Percentiles rank a stretch among this genome's conserved stretches.
These are phyloP conservation scores for Caloboletus firmus DNA, from an alignment of 1,284 basidiomycete species.

Conservation along the genomic window DNA sequence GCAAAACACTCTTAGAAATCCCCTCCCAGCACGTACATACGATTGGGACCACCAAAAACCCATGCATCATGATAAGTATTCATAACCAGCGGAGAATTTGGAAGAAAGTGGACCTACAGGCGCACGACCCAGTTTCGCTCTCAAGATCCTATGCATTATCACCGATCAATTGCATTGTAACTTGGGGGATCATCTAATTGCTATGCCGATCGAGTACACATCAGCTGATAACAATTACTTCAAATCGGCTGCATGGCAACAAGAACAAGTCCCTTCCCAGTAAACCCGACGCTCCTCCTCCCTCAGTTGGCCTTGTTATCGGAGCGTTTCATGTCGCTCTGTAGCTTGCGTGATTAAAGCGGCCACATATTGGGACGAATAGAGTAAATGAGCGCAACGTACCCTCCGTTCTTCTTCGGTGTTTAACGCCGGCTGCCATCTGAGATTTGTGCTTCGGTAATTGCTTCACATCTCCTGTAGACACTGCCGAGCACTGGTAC, in stretches of 20 bases:
- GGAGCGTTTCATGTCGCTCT: conserved; percentile 11
- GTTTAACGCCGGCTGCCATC: neutral
- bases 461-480: conserved; percentile 6
- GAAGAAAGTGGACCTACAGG: neutral
- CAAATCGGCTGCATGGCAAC: neutral
- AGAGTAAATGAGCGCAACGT: neutral
- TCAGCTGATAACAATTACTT: neutral
- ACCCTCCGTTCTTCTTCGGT: neutral
- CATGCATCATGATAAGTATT: neutral
- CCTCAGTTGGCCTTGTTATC: neutral
- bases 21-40: neutral
- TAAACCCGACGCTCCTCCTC: neutral
- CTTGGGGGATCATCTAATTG: neutral
- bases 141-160: neutral
- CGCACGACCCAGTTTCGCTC: too few species aligned
- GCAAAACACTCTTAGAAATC: conserved; percentile 22
- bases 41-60: neutral
- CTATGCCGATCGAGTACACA: neutral
- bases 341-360: neutral
- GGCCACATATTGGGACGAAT: conserved; percentile 4
- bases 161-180: neutral
- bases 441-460: conserved; percentile 1
- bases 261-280: neutral
- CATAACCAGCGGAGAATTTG: too few species aligned
- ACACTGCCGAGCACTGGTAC: neutral